phyloP scores from a whole-genome alignment of 2,329 filamentous ascomycete genomes.

The Escovopsis sp. region DNA sequence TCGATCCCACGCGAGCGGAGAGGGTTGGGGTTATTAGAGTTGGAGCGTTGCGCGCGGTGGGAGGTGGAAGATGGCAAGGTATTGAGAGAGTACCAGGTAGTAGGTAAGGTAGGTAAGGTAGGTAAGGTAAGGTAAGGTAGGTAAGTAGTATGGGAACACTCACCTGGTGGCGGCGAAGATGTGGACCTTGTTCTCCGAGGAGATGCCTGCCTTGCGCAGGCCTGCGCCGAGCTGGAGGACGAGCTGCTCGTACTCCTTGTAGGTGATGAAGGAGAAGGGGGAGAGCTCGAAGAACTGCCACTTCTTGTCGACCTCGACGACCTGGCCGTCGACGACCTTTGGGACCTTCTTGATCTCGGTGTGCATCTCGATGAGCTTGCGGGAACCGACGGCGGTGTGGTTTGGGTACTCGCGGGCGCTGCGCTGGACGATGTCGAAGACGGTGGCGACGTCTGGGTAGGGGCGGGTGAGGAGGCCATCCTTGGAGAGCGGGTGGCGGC shows the following conservation, averaged over 20 bases:
- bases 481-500: constrained; percentile 57
- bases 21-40: too few relatives aligned
- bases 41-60: too few relatives aligned
- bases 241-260: constrained; percentile 61
- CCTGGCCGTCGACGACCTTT: constrained; percentile 72
- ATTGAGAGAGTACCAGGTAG: too few relatives aligned
- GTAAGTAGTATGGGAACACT: too few relatives aligned
- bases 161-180: constrained; percentile 75
- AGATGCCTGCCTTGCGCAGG: constrained; percentile 59
- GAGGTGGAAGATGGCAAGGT: too few relatives aligned
- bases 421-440: constrained; percentile 64
- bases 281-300: constrained; percentile 85
- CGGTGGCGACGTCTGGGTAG: constrained; percentile 55
- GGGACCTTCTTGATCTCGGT: constrained; percentile 78
- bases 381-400: constrained; percentile 52
- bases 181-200: constrained; percentile 54
- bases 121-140: too few relatives aligned
- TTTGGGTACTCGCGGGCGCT: constrained; percentile 49
- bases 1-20: too few relatives aligned
- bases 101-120: neutral
- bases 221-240: constrained; percentile 57
- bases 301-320: constrained; percentile 72
- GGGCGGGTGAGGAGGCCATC: constrained; percentile 54
- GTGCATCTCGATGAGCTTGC: constrained; percentile 63
- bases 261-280: constrained; percentile 61